A percentile compares a stretch with the other conserved stretches of the same genome.
Evolutionary conservation across 164 flowering plant species (phyloP).

Genomic region (Liriodendron chinense): DNA sequence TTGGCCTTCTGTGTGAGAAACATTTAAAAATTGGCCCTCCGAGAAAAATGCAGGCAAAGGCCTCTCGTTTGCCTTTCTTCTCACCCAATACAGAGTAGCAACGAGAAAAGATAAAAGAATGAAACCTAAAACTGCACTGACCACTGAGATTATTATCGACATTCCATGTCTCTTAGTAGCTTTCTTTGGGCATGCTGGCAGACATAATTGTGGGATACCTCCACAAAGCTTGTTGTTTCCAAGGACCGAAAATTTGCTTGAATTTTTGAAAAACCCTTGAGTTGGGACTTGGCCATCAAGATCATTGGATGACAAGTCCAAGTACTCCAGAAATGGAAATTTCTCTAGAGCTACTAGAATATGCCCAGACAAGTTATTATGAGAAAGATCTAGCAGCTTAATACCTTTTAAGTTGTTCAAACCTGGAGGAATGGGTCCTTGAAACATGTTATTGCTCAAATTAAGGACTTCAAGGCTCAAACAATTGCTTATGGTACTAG

Average conservation of each 20-base stretch:
- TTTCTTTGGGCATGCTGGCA: background rate
- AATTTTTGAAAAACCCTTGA: background rate
- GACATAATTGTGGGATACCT: background rate
- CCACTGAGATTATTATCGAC: background rate
- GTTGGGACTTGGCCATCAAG: background rate
- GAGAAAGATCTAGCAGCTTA: background rate
- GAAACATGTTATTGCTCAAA: background rate
- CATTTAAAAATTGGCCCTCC: background rate
- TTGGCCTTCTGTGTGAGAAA: no score
- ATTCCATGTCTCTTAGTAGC: background rate
- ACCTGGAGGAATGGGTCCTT: background rate
- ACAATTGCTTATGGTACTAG: background rate
- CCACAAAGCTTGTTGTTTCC: background rate
- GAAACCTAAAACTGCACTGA: background rate
- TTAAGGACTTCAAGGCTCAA: background rate
- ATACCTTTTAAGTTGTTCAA: background rate
- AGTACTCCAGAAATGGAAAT: background rate
- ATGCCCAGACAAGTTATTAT: background rate
- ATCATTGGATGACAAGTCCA: background rate
- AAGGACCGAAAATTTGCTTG: background rate
- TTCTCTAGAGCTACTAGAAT: background rate
- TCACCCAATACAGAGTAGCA: background rate
- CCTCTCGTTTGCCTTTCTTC: background rate
- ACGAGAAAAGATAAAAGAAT: background rate
- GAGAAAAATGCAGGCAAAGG: background rate